Evolutionary conservation across 495 filamentous ascomycete species (phyloP).

Genomic region (Platismatia glauca): DNA sequence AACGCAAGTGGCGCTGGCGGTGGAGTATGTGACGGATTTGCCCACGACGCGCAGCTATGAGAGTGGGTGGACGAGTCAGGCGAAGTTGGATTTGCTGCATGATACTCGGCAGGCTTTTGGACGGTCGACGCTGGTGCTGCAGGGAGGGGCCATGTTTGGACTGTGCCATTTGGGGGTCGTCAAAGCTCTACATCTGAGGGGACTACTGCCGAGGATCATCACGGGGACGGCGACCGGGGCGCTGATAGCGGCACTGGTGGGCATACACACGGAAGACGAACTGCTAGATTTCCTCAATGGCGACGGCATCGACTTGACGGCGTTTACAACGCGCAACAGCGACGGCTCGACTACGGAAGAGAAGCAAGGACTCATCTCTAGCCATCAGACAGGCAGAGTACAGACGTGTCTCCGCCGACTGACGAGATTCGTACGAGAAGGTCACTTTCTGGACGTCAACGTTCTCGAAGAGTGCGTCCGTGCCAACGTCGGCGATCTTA

Average conservation of each 20-base stretch:
- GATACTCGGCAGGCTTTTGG: slow-evolving; percentile 89
- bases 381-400: slow-evolving; percentile 34
- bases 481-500: slow-evolving; percentile 78
- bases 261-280: slow-evolving; percentile 82
- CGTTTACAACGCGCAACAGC: slow-evolving; percentile 47
- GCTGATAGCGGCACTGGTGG: slow-evolving; percentile 81
- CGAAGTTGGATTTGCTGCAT: slow-evolving; percentile 79
- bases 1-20: slow-evolving; percentile 66
- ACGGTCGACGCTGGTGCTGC: slow-evolving; percentile 73
- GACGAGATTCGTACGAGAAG: slow-evolving; percentile 57
- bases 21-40: slow-evolving; percentile 66
- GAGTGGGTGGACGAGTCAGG: slow-evolving; percentile 64
- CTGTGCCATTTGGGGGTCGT: slow-evolving; percentile 87
- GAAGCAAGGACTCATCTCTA: slow-evolving; percentile 23
- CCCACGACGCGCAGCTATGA: slow-evolving; percentile 50
- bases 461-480: slow-evolving; percentile 80
- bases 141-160: slow-evolving; percentile 88
- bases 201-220: slow-evolving; percentile 80
- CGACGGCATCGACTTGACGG: slow-evolving; percentile 72
- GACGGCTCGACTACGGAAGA: slow-evolving; percentile 19
- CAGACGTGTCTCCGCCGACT: slow-evolving; percentile 53
- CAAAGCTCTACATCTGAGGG: slow-evolving; percentile 77
- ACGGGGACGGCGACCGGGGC: slow-evolving; percentile 86
- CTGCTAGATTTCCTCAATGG: slow-evolving; percentile 66
- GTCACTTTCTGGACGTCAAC: slow-evolving; percentile 74